A percentile compares a stretch with the other conserved stretches of the same genome.
These are phyloP conservation scores for Metschnikowia orientalis DNA, from an alignment of 805 yeast species.

Conservation along the genomic window DNA sequence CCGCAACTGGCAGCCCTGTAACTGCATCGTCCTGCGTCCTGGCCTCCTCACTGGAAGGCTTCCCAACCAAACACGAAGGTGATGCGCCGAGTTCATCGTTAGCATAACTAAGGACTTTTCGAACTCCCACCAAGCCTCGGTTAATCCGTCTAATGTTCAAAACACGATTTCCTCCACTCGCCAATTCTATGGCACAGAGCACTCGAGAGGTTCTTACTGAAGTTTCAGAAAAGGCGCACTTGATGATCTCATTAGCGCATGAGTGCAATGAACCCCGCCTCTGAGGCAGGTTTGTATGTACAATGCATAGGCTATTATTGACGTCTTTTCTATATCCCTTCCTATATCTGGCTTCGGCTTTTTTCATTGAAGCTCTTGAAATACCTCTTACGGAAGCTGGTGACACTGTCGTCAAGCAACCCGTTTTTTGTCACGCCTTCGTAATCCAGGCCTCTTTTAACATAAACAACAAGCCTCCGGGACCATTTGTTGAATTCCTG, in stretches of 20 bases:
- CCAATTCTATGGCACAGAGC: no score
- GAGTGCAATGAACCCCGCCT: no score
- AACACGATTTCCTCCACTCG: no score
- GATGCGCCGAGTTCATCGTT: no score
- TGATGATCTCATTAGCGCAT: slow-evolving; percentile 17
- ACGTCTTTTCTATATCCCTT: no score
- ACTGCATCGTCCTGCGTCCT: slow-evolving; percentile 6
- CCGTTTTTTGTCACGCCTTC: slow-evolving; percentile 46
- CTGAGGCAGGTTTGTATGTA: no score
- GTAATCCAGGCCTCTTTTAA: slow-evolving; percentile 50
- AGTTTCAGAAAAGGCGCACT: slow-evolving; percentile 17
- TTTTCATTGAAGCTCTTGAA: slow-evolving; percentile 57
- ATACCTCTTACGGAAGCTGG: slow-evolving; percentile 67
- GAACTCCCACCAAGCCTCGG: no score
- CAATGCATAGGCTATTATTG: no score
- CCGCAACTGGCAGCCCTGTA: slow-evolving; percentile 7
- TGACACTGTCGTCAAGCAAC: slow-evolving; percentile 45
- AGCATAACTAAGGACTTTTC: no score
- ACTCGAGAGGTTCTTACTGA: background rate
- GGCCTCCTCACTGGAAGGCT: slow-evolving; percentile 1
- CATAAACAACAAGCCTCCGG: slow-evolving; percentile 76
- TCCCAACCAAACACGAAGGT: background rate
- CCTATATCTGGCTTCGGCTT: slow-evolving; percentile 25
- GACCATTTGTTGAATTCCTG: slow-evolving; percentile 95
- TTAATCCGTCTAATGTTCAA: no score